Base-by-base conservation (phyloP, 495 filamentous ascomycete species). In the Lepidopterella palustris region DNA sequence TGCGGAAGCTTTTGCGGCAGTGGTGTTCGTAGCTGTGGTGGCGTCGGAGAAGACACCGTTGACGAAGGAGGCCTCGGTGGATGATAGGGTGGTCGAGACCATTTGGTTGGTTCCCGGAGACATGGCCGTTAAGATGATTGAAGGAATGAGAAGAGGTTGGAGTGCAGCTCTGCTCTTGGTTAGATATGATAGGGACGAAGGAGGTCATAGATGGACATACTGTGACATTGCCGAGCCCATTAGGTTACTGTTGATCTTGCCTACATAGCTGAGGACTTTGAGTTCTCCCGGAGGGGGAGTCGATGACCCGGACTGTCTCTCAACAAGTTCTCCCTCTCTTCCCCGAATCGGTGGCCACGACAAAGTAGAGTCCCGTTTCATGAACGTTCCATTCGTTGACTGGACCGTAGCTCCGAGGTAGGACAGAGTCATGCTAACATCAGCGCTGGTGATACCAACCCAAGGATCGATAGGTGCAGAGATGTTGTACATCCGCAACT, bases 61-160 rank as follows among this genome's bases (percentile, higher is more conserved):
- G 45, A 91, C 80, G 52, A 90, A 91, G 8, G 79, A 82, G 20
- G 86, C 83, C 64, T 85, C 82, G 71, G 82, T 79, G 15, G 78
- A 77, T 6, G 84, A 82, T 23, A 90, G 80, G 28, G 79, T 79
- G 39, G 86, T 85, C 62, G 67, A 79, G 56, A 88, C 69, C 1
- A 62, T 55, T 53, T 73, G 63, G 18, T 78, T 78, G 13, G 68
- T 55, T 20, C 24, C 65, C 23, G 72, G 59, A 55, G 75, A 77
- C 23, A 54, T 72, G 6, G 76, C 85, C 4, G 78, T 76, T 47
- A 90, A 76, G 3, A 78, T 79, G 57, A 90, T 80, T 27, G 71
- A 67, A 1, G 87, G 87, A 58, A 84, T 80, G 58, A 90, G 79
- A 29, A 88, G 74, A 1, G 76, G 69, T 69, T 84, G 78, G 10